These are phyloP conservation scores for Phlegmacium glaucopus DNA, from an alignment of 768 basidiomycete genomes.

Conservation along the genomic window DNA sequence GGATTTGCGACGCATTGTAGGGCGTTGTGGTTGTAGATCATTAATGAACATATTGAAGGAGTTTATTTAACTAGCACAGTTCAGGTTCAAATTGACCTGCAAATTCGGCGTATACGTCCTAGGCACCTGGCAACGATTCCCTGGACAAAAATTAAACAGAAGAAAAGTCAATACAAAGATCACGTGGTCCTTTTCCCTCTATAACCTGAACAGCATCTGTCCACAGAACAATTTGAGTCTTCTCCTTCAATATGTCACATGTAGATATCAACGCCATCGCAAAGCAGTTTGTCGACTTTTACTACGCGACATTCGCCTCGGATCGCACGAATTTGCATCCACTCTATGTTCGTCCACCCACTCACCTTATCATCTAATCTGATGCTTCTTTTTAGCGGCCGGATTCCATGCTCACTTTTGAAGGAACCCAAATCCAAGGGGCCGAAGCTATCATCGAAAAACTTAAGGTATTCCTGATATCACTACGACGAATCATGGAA, in stretches of 20 bases:
- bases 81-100: too few relatives aligned
- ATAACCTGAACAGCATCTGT: too few relatives aligned
- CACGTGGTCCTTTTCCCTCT: too few relatives aligned
- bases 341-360: conserved; percentile 71
- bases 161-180: too few relatives aligned
- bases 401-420: conserved; percentile 83
- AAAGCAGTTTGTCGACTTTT: conserved; percentile 75
- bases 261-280: conserved; percentile 75
- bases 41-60: neutral
- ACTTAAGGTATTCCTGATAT: conserved; percentile 48
- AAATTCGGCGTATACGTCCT: too few relatives aligned
- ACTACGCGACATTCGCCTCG: conserved; percentile 76
- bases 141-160: too few relatives aligned
- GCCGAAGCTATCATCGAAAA: conserved; percentile 60
- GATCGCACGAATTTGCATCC: conserved; percentile 49
- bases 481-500: too few relatives aligned
- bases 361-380: conserved; percentile 20
- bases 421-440: conserved; percentile 60
- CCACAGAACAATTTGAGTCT: too few relatives aligned
- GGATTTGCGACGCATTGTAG: conserved; percentile 78
- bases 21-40: conserved; percentile 42
- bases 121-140: too few relatives aligned
- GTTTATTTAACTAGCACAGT: neutral
- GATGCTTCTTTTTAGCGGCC: conserved; percentile 51
- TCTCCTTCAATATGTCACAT: conserved; percentile 8